Evolutionary conservation across 1,284 basidiomycete species (phyloP), one percentile per base, ranked within the genome.

Genomic region (Ustanciosporium gigantosporum): DNA sequence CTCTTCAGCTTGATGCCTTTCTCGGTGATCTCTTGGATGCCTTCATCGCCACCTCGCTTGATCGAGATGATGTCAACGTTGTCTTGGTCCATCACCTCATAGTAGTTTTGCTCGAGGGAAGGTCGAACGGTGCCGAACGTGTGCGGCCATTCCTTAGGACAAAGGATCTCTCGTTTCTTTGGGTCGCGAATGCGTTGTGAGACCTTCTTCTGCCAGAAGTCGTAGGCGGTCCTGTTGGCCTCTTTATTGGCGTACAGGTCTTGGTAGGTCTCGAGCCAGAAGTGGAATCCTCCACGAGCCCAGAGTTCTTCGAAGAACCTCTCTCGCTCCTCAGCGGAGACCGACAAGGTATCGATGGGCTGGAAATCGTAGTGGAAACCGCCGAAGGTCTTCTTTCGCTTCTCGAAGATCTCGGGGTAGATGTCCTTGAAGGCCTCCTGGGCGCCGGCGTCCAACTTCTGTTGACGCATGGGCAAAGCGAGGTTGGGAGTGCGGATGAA

Each of bases 31-130:
- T 69, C 66, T 19, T 80, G 78, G 65, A 84, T 83, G 8, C 70
- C 70, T 25, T 69, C 52, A 14, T 56, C 39, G 9, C 48, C 52
- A 13, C 48, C 52, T 2, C 59, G 41, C 43, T 59, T 66, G 24
- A 81, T 80, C 79, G 81, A 83, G 17, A 72, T 74, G 25, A 86
- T 60, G 24, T 77, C 76, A 23, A 86, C 82, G 65, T 86, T 86
- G 5, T 82, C 80, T 40, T 79, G 79, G 44, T 83, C 77, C 29
- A 86, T 76, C 25, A 79, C 78, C 25, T 81, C 73, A 22, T 69
- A 71, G 46, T 66, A 71, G 35, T 66, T 60, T 22, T 57, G 53
- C 35, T 71, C 66, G 25, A 70, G 48, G 11, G 67, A 66, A 8
- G 62, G 62, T 21, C 68, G 47, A 4, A 62, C 61, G 9, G 67